These are phyloP conservation scores for Geotrichum siamense DNA, from an alignment of 1,139 yeast species.

Conservation along the genomic window DNA sequence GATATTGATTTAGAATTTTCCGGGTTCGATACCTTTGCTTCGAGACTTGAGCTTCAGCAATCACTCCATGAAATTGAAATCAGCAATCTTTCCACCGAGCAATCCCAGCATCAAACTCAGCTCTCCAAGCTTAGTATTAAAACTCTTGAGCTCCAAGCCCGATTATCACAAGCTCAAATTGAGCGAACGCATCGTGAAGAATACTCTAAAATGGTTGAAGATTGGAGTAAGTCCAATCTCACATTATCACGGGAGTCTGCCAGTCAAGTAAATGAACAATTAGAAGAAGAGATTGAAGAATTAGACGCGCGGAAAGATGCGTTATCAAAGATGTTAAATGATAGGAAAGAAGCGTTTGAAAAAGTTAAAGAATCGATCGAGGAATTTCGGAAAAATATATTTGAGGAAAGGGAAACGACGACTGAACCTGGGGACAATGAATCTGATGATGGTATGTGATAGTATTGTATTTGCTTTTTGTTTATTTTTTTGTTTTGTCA, in stretches of 20 bases:
- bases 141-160: constrained; percentile 24
- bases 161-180: constrained; percentile 25
- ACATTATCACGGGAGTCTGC: constrained; percentile 27
- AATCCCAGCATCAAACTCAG: constrained; percentile 19
- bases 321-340: constrained; percentile 25
- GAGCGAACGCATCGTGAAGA: constrained; percentile 27
- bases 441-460: constrained; percentile 8
- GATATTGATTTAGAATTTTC: constrained; percentile 20
- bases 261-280: constrained; percentile 20
- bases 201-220: constrained; percentile 27
- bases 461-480: not conserved
- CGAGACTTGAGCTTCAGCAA: constrained; percentile 27
- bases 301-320: constrained; percentile 24
- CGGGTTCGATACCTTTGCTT: constrained; percentile 24
- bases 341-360: constrained; percentile 25
- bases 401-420: constrained; percentile 16
- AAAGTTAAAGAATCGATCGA: constrained; percentile 24
- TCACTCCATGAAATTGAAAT: constrained; percentile 26
- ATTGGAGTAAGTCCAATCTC: constrained; percentile 25
- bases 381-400: constrained; percentile 20
- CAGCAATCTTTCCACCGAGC: constrained; percentile 20
- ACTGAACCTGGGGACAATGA: constrained; percentile 14
- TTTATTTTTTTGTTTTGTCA: not conserved
- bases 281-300: constrained; percentile 27
- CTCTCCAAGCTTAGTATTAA: constrained; percentile 20